Conservation (phyloP, 1,284 basidiomycete genomes). For the Caloboletus inedulis region DNA sequence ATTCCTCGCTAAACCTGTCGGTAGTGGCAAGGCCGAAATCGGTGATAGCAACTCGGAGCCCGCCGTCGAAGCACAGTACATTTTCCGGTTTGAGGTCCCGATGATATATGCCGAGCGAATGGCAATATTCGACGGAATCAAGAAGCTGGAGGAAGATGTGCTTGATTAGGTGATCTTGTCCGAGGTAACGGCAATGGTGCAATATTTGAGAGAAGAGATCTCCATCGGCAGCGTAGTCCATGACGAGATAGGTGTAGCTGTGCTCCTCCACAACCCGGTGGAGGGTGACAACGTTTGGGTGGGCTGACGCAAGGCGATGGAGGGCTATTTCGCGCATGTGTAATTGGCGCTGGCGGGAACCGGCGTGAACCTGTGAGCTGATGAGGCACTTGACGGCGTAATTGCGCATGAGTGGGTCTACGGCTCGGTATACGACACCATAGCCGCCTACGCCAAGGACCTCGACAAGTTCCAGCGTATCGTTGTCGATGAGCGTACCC, state of each 20-base stretch:
- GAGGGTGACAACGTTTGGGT: conserved; percentile 87
- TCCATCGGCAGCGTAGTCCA: conserved; percentile 82
- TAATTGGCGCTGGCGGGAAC: conserved; percentile 63
- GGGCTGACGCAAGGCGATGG: conserved; percentile 81
- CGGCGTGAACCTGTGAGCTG: conserved; percentile 49
- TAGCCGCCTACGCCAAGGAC: conserved; percentile 94
- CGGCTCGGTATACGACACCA: conserved; percentile 91
- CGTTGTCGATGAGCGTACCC: conserved; percentile 78
- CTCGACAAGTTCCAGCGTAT: conserved; percentile 81
- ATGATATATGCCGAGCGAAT: conserved; percentile 89
- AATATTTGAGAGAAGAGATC: conserved; percentile 90
- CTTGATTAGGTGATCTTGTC: conserved; percentile 80
- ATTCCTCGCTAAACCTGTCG: conserved; percentile 85
- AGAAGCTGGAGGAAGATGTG: conserved; percentile 90
- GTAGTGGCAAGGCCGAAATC: conserved; percentile 98
- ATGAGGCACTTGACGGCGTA: conserved; percentile 93
- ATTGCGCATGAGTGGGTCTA: conserved; percentile 56
- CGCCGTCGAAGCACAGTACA: conserved; percentile 83
- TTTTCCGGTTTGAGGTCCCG: conserved; percentile 99
- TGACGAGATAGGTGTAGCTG: conserved; percentile 66
- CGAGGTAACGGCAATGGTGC: conserved; percentile 68
- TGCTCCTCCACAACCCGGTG: conserved; percentile 83
- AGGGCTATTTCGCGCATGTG: conserved; percentile 82
- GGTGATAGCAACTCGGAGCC: conserved; percentile 83
- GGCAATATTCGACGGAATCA: conserved; percentile 89